These are phyloP conservation scores for Xylaria curta DNA, from an alignment of 495 filamentous ascomycete genomes.

Conservation along the genomic window DNA sequence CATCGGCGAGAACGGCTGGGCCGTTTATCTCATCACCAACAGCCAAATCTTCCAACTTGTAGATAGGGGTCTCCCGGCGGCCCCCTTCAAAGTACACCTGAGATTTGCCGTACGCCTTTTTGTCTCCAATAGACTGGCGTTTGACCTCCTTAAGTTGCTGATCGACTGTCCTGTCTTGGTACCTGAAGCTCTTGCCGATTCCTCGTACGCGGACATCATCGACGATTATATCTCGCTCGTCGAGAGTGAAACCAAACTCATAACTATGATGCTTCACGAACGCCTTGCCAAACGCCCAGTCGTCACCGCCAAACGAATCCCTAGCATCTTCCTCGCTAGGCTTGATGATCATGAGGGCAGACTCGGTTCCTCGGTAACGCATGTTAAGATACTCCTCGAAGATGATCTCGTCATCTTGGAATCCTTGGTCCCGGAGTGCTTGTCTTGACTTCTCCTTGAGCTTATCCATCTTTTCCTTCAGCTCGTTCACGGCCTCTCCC, in stretches of 20 bases:
- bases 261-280: constrained; percentile 89
- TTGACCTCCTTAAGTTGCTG: constrained; percentile 74
- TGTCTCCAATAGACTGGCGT: constrained; percentile 49
- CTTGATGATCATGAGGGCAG: constrained; percentile 82
- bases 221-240: constrained; percentile 87
- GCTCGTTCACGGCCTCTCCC: constrained; percentile 56
- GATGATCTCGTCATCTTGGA: constrained; percentile 71
- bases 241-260: constrained; percentile 93
- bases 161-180: constrained; percentile 78
- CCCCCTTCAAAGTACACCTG: constrained; percentile 77
- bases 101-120: constrained; percentile 62
- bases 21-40: constrained; percentile 81
- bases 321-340: constrained; percentile 63
- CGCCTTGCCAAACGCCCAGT: constrained; percentile 80
- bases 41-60: constrained; percentile 77
- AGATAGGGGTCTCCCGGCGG: constrained; percentile 81
- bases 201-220: constrained; percentile 91
- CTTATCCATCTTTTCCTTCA: constrained; percentile 64
- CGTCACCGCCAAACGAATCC: constrained; percentile 64
- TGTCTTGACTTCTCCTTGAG: constrained; percentile 71
- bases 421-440: constrained; percentile 75
- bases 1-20: constrained; percentile 90
- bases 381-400: constrained; percentile 92
- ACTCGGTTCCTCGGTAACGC: constrained; percentile 87
- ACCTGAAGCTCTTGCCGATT: constrained; percentile 84